Evolutionary conservation across 2,329 filamentous ascomycete species (phyloP).

Genomic region (Fusarium sororula): DNA sequence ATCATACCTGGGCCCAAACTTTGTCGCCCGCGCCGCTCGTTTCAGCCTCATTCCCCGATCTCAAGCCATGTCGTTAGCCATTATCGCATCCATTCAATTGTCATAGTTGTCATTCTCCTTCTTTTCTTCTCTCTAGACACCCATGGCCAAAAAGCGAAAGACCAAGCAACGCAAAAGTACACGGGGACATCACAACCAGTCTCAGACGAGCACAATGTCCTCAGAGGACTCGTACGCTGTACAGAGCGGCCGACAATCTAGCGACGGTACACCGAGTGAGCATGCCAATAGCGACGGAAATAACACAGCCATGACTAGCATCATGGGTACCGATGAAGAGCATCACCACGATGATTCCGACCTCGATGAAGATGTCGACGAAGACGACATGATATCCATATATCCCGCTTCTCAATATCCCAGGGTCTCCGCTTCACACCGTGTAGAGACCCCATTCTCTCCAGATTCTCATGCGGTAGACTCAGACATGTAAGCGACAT

Average conservation of each 20-base stretch:
- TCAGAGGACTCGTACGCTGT: slow-evolving; percentile 45
- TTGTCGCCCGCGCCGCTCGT: slow-evolving; percentile 29
- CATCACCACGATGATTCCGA: slow-evolving; percentile 39
- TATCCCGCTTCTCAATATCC: slow-evolving; percentile 55
- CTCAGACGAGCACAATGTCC: slow-evolving; percentile 44
- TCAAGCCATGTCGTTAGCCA: slow-evolving; percentile 37
- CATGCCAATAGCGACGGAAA: slow-evolving; percentile 46
- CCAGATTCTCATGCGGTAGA: slow-evolving; percentile 37
- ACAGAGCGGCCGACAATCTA: slow-evolving; percentile 46
- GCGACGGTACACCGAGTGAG: slow-evolving; percentile 47
- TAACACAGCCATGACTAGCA: slow-evolving; percentile 51
- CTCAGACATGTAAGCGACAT: slow-evolving; percentile 52
- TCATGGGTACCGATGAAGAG: slow-evolving; percentile 48
- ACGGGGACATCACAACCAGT: slow-evolving; percentile 34
- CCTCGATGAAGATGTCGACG: slow-evolving; percentile 41
- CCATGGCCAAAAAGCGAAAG: slow-evolving; percentile 50
- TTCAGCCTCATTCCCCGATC: slow-evolving; percentile 18
- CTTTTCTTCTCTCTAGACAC: slow-evolving; percentile 18
- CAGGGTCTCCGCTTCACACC: slow-evolving; percentile 47
- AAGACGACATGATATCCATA: slow-evolving; percentile 54
- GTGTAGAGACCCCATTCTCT: slow-evolving; percentile 48
- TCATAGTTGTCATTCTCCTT: background rate
- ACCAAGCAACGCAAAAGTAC: slow-evolving; percentile 42
- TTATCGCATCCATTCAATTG: slow-evolving; percentile 22
- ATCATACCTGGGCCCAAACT: background rate